Base-by-base conservation (phyloP, 2,329 filamentous ascomycete species). In the Colletotrichum neosansevieriae region DNA sequence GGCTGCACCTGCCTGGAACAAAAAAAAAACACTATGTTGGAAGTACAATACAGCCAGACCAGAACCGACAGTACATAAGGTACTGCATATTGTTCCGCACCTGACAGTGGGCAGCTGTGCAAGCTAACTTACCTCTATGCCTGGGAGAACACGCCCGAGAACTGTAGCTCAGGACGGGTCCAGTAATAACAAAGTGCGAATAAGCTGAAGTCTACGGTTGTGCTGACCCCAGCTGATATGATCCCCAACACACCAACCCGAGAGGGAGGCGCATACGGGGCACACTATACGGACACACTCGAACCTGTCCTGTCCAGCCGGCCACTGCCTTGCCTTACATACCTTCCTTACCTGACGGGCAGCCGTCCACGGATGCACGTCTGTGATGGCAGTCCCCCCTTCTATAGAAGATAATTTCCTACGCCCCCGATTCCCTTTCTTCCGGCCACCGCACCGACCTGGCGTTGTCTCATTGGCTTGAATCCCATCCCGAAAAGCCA, bases 101-200 rank as follows among this genome's bases (percentile, higher is more conserved):
- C 54, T 57, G 38, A 60, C 34, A 34, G 44, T 53, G 57, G 56
- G 19, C 29, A 45, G 32, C 24, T 19, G 32, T 40, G 57, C 34
- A 56, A 42, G 32, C 58, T 62, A 51, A 17, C 24, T 32, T 58
- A 40, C 47, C 58, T 34, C 49, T 49, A 6, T 12, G 32, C 47
- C 34, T 54, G 50, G 58, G 58, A 67, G 63, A 63, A 21, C 40
- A 24, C 42, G 63, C 58, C 49, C 42, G 36, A 54, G 44, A 50
- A 67, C 58, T 47, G 56, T 63, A 62, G 58, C 58, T 51, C 38
- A 53, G 45, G 32, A 59, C 63, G 59, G 64, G 38, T 38, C 45
- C 19, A 63, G 53, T 45, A 58, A 63, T 64, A 67, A 58, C 53
- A 47, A 53, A 45, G 53, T 64, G 29, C 36, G 59, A 64, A 63